A percentile compares a stretch with the other conserved stretches of the same genome.
Evolutionary conservation across 139 green algal species (phyloP).

Genomic region (Auxenochlorella protothecoides): DNA sequence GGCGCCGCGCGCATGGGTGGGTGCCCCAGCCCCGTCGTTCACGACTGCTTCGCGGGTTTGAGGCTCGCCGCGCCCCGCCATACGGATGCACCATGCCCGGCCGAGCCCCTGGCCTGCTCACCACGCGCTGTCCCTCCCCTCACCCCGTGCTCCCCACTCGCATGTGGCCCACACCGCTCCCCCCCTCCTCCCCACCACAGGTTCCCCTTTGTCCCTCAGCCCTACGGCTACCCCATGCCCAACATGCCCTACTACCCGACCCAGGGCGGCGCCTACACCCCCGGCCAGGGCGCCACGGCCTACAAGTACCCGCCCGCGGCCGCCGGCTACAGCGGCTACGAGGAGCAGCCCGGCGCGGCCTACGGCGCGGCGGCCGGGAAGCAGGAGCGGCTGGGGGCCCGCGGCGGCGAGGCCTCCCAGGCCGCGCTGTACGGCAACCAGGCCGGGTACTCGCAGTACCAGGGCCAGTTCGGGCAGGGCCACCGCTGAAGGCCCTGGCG

Average conservation of each 20-base stretch:
- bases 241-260: too few species aligned
- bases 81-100: conserved; percentile 1
- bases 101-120: background rate
- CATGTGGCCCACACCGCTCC: background rate
- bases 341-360: too few species aligned
- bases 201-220: conserved; percentile 13
- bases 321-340: too few species aligned
- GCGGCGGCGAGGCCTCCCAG: too few species aligned
- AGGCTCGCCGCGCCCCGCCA: background rate
- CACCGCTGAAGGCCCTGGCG: background rate
- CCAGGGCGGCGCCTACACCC: too few species aligned
- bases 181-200: background rate
- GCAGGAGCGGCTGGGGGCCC: too few species aligned
- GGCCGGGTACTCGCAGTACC: background rate
- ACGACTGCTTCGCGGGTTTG: too few species aligned
- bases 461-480: background rate
- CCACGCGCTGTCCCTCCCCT: background rate
- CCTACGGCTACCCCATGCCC: conserved; percentile 5
- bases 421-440: background rate
- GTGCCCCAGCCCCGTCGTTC: too few species aligned
- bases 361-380: too few species aligned
- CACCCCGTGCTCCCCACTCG: background rate
- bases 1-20: too few species aligned
- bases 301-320: too few species aligned
- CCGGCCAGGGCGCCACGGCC: too few species aligned